A percentile compares a stretch with the other conserved stretches of the same genome.
These are phyloP conservation scores for Rhipidocladum racemiflorum DNA, from an alignment of 176 grass and related monocot species.

Conservation along the genomic window DNA sequence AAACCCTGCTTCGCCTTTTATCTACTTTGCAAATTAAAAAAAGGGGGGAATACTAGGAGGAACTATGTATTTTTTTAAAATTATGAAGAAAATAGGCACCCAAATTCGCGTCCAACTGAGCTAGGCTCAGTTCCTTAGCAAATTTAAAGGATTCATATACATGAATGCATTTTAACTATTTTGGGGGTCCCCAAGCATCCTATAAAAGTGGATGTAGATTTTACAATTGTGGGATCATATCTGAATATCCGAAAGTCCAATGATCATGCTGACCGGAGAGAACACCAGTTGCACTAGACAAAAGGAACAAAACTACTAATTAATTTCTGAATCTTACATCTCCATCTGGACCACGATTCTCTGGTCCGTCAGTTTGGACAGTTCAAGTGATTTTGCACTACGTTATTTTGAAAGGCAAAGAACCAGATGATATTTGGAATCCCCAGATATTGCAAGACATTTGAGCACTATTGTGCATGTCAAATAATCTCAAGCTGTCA, in stretches of 20 bases:
- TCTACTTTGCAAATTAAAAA: not conserved
- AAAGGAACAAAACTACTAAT: not conserved
- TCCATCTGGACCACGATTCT: not conserved
- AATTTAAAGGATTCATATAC: not conserved
- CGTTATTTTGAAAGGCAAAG: not conserved
- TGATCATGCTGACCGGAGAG: not conserved
- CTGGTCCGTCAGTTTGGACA: not conserved
- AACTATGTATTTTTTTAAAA: no score
- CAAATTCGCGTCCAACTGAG: no score
- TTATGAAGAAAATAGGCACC: no score
- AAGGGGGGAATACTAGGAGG: no score
- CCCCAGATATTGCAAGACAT: not conserved
- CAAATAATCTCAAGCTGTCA: not conserved
- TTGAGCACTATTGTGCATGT: not conserved
- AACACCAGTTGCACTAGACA: not conserved
- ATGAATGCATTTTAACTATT: not conserved
- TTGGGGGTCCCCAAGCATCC: not conserved
- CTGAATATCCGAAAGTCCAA: not conserved
- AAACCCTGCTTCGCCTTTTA: not conserved
- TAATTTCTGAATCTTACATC: not conserved
- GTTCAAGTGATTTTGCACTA: not conserved
- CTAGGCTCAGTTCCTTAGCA: no score
- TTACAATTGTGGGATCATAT: not conserved
- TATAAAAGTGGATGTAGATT: not conserved
- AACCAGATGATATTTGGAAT: not conserved